These are phyloP conservation scores for Echium plantagineum DNA, from an alignment of 257 asterid genomes.

Conservation along the genomic window DNA sequence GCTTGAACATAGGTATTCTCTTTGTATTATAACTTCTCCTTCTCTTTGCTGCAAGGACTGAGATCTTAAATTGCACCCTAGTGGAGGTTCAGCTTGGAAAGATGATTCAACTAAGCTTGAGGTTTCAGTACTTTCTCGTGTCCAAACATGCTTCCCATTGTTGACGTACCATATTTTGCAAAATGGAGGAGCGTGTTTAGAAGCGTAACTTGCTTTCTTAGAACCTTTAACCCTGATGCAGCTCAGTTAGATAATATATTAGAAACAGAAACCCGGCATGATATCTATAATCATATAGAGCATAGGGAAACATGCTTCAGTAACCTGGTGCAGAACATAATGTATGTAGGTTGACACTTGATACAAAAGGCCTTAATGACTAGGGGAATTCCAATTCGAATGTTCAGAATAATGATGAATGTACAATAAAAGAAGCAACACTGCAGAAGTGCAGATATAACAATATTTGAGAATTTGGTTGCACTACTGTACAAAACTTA, in stretches of 20 bases:
- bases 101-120: constrained; percentile 18
- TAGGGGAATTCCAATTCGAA: not conserved
- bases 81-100: constrained; percentile 18
- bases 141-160: constrained; percentile 68
- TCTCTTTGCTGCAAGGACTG: constrained; percentile 19
- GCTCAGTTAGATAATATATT: constrained; percentile 9
- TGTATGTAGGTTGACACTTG: too few relatives aligned
- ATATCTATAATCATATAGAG: too few relatives aligned
- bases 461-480: not conserved
- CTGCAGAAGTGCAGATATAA: too few relatives aligned
- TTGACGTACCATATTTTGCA: constrained; percentile 70
- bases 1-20: constrained; percentile 14
- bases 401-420: too few relatives aligned
- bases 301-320: too few relatives aligned
- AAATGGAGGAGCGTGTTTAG: constrained; percentile 47
- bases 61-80: constrained; percentile 22
- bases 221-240: constrained; percentile 56
- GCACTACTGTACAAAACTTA: constrained; percentile 25
- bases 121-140: constrained; percentile 35
- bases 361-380: too few relatives aligned
- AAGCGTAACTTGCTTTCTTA: constrained; percentile 50
- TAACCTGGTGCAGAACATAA: too few relatives aligned
- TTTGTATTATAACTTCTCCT: constrained; percentile 19
- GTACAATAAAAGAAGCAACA: too few relatives aligned
- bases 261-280: too few relatives aligned